Conservation (phyloP, 495 filamentous ascomycete genomes). For the Xylaria grammica region DNA sequence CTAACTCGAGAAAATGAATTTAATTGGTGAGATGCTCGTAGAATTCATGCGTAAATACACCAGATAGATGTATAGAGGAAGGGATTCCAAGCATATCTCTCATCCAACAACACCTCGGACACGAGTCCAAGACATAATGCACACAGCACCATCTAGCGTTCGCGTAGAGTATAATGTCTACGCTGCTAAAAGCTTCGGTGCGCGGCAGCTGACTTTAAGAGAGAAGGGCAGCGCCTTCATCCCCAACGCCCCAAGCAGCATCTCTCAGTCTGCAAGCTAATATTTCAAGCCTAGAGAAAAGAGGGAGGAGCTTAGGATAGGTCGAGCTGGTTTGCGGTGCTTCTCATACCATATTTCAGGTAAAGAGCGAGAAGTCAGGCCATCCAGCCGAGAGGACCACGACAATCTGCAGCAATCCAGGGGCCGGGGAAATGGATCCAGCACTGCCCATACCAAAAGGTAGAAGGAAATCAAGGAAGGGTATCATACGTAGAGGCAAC, state of each 20-base stretch:
- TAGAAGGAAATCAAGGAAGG: slow-evolving; percentile 51
- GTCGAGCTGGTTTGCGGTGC: slow-evolving; percentile 78
- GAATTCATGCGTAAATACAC: slow-evolving; percentile 9
- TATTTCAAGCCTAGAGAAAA: slow-evolving; percentile 52
- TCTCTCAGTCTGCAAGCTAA: slow-evolving; percentile 55
- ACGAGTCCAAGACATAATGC: slow-evolving; percentile 57
- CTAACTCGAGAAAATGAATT: slow-evolving; percentile 81
- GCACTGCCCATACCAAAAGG: slow-evolving; percentile 45
- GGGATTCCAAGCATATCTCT: slow-evolving; percentile 45
- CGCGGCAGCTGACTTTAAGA: slow-evolving; percentile 82
- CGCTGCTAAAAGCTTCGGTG: slow-evolving; percentile 33
- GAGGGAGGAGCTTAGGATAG: slow-evolving; percentile 66
- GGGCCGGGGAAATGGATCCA: slow-evolving; percentile 54
- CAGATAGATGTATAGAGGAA: not conserved
- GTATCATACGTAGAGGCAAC: slow-evolving; percentile 68
- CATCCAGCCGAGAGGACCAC: slow-evolving; percentile 79
- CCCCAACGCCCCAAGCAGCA: slow-evolving; percentile 75
- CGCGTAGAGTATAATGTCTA: not conserved
- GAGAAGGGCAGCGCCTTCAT: slow-evolving; percentile 74
- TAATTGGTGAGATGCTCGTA: slow-evolving; percentile 70
- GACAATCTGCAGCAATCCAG: slow-evolving; percentile 65
- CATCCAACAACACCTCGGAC: slow-evolving; percentile 84
- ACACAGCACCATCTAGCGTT: not conserved
- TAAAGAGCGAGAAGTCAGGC: slow-evolving; percentile 41
- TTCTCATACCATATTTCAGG: slow-evolving; percentile 35